These are phyloP conservation scores for Colletotrichum sp. DNA, from an alignment of 2,329 filamentous ascomycete species.

Conservation along the genomic window DNA sequence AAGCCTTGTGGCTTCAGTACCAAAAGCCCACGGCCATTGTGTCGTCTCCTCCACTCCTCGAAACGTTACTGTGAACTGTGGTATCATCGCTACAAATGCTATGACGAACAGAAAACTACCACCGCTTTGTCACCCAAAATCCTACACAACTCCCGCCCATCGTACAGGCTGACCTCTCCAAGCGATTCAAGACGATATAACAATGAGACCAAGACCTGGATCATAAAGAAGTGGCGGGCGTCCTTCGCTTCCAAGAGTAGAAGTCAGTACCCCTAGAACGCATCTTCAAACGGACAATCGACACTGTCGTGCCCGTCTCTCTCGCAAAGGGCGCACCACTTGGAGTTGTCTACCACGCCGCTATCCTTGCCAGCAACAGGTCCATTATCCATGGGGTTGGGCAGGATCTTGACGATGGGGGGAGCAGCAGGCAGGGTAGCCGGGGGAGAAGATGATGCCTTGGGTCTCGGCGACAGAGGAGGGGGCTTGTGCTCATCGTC, in stretches of 20 bases:
- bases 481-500: conserved; percentile 55
- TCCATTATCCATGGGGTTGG: conserved; percentile 68
- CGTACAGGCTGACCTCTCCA: neutral
- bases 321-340: conserved; percentile 98
- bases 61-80: conserved; percentile 11
- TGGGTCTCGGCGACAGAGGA: conserved; percentile 59
- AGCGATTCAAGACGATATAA: neutral
- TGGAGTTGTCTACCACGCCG: conserved; percentile 78
- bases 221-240: neutral
- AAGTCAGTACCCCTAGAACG: conserved; percentile 52
- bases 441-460: conserved; percentile 31
- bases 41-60: neutral
- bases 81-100: conserved; percentile 24
- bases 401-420: conserved; percentile 53
- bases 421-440: conserved; percentile 32
- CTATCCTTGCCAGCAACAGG: conserved; percentile 81
- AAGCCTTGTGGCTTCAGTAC: neutral
- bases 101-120: conserved; percentile 19
- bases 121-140: neutral
- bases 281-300: conserved; percentile 91
- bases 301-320: conserved; percentile 96
- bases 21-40: neutral
- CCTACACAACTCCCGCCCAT: neutral
- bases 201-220: neutral
- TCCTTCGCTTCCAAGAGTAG: neutral